phyloP scores from a whole-genome alignment of 2,329 filamentous ascomycete genomes.

The Alternaria panax region DNA sequence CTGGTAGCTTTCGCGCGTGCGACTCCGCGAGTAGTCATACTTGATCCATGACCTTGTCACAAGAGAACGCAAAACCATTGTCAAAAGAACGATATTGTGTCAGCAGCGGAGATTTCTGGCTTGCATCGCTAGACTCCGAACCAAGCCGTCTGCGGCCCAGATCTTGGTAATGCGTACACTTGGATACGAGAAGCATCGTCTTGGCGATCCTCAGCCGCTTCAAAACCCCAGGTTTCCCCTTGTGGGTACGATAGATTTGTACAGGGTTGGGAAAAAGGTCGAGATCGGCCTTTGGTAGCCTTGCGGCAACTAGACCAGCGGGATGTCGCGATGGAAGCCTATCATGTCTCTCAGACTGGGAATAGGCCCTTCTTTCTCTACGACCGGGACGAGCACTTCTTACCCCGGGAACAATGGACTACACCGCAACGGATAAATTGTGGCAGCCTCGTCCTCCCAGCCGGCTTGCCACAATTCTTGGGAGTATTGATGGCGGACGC shows the following conservation, averaged over 20 bases:
- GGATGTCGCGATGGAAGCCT: slow-evolving; percentile 5
- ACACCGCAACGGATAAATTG: slow-evolving; percentile 2
- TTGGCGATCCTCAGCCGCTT: slow-evolving; percentile 20
- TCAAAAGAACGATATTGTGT: not conserved
- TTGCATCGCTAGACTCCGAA: not conserved
- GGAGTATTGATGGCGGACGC: slow-evolving; percentile 35
- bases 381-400: slow-evolving; percentile 4
- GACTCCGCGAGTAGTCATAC: not conserved
- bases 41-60: not conserved
- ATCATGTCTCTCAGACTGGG: not conserved
- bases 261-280: slow-evolving; percentile 11
- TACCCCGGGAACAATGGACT: not conserved
- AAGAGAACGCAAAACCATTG: not conserved
- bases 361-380: slow-evolving; percentile 5
- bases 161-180: slow-evolving; percentile 2
- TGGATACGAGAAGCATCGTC: slow-evolving; percentile 2
- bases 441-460: slow-evolving; percentile 2
- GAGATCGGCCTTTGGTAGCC: slow-evolving; percentile 12
- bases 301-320: slow-evolving; percentile 9
- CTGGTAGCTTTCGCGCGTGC: not conserved
- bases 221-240: slow-evolving; percentile 4
- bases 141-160: slow-evolving; percentile 1
- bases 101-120: not conserved
- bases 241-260: not conserved
- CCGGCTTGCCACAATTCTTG: slow-evolving; percentile 29